Base-by-base conservation (phyloP, 2,329 filamentous ascomycete species). In the Metarhizium brunneum region DNA sequence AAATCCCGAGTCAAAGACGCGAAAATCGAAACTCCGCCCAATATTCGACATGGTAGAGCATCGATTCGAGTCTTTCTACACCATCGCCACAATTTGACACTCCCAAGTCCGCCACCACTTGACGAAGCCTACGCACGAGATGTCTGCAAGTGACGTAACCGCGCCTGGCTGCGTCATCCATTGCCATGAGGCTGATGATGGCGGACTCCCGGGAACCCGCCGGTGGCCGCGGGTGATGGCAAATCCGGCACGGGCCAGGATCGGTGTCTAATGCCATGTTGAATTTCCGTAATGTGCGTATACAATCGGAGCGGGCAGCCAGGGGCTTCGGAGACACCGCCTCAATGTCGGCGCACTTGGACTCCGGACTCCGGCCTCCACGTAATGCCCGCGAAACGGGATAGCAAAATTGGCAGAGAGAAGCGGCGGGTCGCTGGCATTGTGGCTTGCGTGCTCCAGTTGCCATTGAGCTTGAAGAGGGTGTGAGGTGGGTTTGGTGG, bases 101-200 rank as follows among this genome's bases (percentile, higher is more conserved):
- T 1, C 10, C 7, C 32, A 35, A 35, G 32, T 18, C 18, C 29
- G 48, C 14, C 29, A 51, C 32, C 6, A 40, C 49, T 20, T 40
- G 49, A 25, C 18, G 32, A 40, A 51, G 32, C 25, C 25, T 25
- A 25, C 25, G 25, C 25, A 25, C 25, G 25, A 25, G 25, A 25
- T 25, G 25, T 36, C 32, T n/a, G 49, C 54, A 55, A 36, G 48
- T 55, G 54, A 51, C 49, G 30, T 18, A 47, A 36, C 30, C 40
- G 13, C 16, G 25, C 35, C n/a, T n/a, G 20, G 35, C 47, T 35
- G 36, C 35, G 20, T 50, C 47, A 49, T 38, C 25, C 29, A 20
- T 43, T 25, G 47, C 45, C 29, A 47, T 35, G 47, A 54, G 53
- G 47, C 47, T 45, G 47, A 25, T 38, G 35, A 45, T 45, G 38